phyloP scores from a whole-genome alignment of 106 monocot species.

The Gastrodia elata region DNA sequence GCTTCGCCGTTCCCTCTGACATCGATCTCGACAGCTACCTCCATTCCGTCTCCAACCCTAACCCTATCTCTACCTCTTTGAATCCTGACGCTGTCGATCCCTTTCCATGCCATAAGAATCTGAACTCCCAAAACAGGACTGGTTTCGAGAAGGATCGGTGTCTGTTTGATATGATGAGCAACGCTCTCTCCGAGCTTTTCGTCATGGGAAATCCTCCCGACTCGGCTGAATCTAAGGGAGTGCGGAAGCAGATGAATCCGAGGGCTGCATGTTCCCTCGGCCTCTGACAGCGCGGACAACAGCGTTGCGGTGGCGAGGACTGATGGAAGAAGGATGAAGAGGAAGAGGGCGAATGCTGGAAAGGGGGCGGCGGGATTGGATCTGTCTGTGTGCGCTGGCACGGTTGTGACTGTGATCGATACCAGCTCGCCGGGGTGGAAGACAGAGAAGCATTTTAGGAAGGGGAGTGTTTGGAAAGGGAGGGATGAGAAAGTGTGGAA shows the following conservation, averaged over 20 bases:
- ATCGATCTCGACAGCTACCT: constrained; percentile 28
- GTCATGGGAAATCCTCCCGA: constrained; percentile 21
- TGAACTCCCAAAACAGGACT: neutral
- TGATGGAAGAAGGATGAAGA: constrained; percentile 13
- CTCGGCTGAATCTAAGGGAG: neutral
- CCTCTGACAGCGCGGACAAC: constrained; percentile 21
- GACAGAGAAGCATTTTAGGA: constrained; percentile 48
- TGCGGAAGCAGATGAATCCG: constrained; percentile 40
- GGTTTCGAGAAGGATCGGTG: neutral
- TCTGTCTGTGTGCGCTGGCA: constrained; percentile 26
- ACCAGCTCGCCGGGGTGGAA: constrained; percentile 66
- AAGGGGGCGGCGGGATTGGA: constrained; percentile 19
- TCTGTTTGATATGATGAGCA: constrained; percentile 22
- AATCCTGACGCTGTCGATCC: neutral
- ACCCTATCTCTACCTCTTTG: constrained; percentile 14
- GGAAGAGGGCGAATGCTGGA: constrained; percentile 8
- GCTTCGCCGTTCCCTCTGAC: constrained; percentile 24
- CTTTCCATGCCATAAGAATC: neutral
- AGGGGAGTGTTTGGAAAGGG: constrained; percentile 62
- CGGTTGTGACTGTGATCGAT: constrained; percentile 74
- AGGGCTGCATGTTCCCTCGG: constrained; percentile 11
- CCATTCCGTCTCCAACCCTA: constrained; percentile 15
- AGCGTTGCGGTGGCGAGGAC: constrained; percentile 17
- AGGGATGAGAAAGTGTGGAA: constrained; percentile 45
- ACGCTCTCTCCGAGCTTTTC: constrained; percentile 44